Conservation (phyloP, 1,284 basidiomycete species). For the Pseudozyma sp. region DNA sequence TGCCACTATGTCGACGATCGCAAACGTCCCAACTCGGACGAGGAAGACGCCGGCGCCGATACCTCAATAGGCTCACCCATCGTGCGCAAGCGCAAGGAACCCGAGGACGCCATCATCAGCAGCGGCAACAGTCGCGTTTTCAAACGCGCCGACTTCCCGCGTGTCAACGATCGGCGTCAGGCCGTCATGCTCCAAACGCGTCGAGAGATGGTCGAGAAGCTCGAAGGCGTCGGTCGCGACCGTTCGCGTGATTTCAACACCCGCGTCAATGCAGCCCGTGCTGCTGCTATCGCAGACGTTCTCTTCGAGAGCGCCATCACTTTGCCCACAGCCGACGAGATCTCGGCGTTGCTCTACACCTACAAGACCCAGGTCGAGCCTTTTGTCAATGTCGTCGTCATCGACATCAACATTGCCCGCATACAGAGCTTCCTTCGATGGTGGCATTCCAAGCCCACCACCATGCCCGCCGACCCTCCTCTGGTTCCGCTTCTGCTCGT, state of each 20-base stretch:
- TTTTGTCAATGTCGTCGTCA: conserved; percentile 52
- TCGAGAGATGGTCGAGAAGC: conserved; percentile 47
- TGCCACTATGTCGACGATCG: conserved; percentile 58
- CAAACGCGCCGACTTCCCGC: conserved; percentile 43
- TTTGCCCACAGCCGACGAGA: conserved; percentile 49
- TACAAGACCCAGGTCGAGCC: conserved; percentile 57
- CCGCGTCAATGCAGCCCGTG: conserved; percentile 57
- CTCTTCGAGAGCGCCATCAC: conserved; percentile 49
- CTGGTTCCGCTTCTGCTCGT: conserved; percentile 59
- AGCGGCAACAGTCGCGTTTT: conserved; percentile 28
- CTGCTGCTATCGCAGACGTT: conserved; percentile 57
- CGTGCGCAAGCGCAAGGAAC: conserved; percentile 48
- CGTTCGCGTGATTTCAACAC: conserved; percentile 51
- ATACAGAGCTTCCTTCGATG: conserved; percentile 58
- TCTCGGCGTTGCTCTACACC: conserved; percentile 51
- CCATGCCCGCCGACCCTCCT: conserved; percentile 59
- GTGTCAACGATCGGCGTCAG: conserved; percentile 38
- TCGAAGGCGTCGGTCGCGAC: conserved; percentile 43
- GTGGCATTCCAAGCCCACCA: conserved; percentile 61
- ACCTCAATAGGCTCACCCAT: conserved; percentile 45
- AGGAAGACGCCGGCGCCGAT: conserved; percentile 38
- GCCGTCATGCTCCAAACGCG: conserved; percentile 39
- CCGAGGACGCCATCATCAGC: conserved; percentile 16
- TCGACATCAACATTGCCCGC: conserved; percentile 58
- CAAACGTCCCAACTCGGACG: conserved; percentile 45